Base-by-base conservation (phyloP, 345 rosid genomes). In the Sisymbrium altissimum region DNA sequence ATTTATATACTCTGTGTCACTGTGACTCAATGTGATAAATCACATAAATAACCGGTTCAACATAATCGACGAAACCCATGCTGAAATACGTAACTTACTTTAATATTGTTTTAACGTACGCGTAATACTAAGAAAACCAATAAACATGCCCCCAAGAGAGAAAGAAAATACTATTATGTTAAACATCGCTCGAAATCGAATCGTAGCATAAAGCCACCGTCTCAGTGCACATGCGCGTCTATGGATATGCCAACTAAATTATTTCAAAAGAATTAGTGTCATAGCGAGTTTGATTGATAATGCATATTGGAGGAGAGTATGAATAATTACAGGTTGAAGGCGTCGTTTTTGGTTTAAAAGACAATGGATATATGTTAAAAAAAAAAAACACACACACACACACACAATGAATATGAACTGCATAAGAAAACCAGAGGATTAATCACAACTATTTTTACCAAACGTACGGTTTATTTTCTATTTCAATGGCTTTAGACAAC, bases 201-300 rank as follows among this genome's bases (percentile, higher is more conserved):
- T 14, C 45, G 35, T 69, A 59, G 15, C 48, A 10, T 35, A 50
- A 54, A 14, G 60, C 35, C 18, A 54, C 60, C 19, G 38, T 54
- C 57, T 52, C 69, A 33, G 62, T 14, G 8, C 70, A 15, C 66
- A 70, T 66, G 71, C 59, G 46, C 10, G 21, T 49, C 36, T 49
- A 8, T 66, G 59, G 59, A 66, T 36, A 66, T 21, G 33, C 58
- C 38, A 14, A 5, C 48, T 50, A 23, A 66, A 8, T 50, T 10
- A 2, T 46, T 46, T 64, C 4, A 18, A 46, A 48, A 45, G 41
- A 30, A 33, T 32, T 40, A 13, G 8, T 63, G 45, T 4, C 33
- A 27, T 7, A 2, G 6, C 17, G 4, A 27, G 17, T 27, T 53
- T 53, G 18, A 54, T 54, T 29, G 15, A 5, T 11, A 11, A 8